Evolutionary conservation across 495 filamentous ascomycete genomes (phyloP).

Genomic region (Penicillium daleae): DNA sequence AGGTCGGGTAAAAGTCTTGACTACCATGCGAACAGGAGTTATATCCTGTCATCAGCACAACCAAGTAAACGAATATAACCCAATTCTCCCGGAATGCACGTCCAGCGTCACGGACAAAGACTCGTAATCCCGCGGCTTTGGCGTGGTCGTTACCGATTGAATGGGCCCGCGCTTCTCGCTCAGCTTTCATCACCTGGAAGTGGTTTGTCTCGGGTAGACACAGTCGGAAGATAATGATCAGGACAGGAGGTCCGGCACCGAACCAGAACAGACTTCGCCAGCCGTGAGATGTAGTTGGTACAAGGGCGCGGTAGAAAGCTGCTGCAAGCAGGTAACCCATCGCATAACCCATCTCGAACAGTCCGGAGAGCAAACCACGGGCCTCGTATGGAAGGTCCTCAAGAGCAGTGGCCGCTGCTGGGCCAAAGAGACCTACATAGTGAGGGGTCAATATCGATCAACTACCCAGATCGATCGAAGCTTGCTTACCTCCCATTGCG

Average conservation of each 20-base stretch:
- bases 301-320: conserved; percentile 67
- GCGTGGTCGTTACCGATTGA: not conserved
- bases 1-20: conserved; percentile 51
- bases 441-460: not conserved
- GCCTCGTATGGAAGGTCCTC: conserved; percentile 74
- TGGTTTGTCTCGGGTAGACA: conserved; percentile 67
- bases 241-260: conserved; percentile 68
- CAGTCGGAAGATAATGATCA: conserved; percentile 72
- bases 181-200: conserved; percentile 37
- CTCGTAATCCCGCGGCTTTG: conserved; percentile 20
- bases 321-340: conserved; percentile 75
- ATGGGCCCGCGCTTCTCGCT: conserved; percentile 32
- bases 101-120: conserved; percentile 33
- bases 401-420: conserved; percentile 76
- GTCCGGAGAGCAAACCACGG: conserved; percentile 69
- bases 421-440: conserved; percentile 63
- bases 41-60: conserved; percentile 48
- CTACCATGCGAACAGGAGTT: conserved; percentile 47
- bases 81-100: conserved; percentile 40
- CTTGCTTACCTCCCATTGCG: conserved; percentile 65
- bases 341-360: conserved; percentile 76
- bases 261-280: conserved; percentile 80
- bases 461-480: not conserved
- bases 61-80: conserved; percentile 47
- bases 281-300: conserved; percentile 63